Base-by-base conservation (phyloP, 345 rosid species). In the Aethionema arabicum region DNA sequence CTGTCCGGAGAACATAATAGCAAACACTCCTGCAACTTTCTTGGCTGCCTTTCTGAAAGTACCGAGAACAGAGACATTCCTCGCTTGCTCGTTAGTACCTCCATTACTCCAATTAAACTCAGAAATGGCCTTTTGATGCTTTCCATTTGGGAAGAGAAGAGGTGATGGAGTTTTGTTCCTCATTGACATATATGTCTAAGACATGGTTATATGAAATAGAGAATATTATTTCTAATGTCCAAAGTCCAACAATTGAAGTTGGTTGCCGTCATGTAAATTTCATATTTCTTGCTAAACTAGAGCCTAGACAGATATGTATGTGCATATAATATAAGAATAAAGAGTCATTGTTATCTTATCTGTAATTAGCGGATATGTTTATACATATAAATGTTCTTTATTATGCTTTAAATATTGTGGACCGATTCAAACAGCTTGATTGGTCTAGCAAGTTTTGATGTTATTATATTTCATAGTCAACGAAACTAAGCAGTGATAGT, bases 11-110 rank as follows among this genome's bases (percentile, higher is more conserved):
- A 72, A 49, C 41, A 78, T 42, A 48, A 55, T 16, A 62, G 64
- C 63, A 69, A 92, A 76, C 58, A 67, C 66, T 52, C 67, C 79
- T 31, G 75, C 75, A 4, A 83, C 65, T 67, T 76, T 84, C 70
- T 70, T 78, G 59, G 82, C 83, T 32, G 76, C 85, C 9, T 72
- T 41, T 73, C 48, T 68, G 72, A 84, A 53, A 12, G 63, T 66
- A 21, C 50, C 52, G 36, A 66, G 8, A 29, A 60, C 48, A 8
- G 65, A 56, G 58, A 13, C 64, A 57, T 71, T 36, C 57, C 11
- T 43, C 8, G 50, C 37, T 47, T 32, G 45, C 14, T 41, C 57
- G 0, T 14, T 56, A 37, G 43, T 11, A 46, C 43, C 61, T 58
- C 41, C 33, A 52, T 45, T 64, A 32, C 44, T 53, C 75, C 75